Evolutionary conservation across 257 asterid genomes (phyloP).

Genomic region (Nicotiana tomentosiformis): DNA sequence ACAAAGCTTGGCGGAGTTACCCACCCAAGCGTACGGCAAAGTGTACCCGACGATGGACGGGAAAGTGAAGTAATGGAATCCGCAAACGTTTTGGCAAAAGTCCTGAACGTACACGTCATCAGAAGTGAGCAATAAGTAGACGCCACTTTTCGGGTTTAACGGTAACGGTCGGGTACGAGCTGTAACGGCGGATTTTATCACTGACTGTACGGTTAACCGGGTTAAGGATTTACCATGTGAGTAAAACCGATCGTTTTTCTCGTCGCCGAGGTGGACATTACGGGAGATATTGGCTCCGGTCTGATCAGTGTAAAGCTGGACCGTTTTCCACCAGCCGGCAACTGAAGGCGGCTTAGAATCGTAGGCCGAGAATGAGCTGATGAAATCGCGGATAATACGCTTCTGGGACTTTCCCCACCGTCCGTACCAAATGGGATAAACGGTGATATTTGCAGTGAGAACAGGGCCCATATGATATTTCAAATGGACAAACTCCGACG

Average conservation of each 20-base stretch:
- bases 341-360: constrained; percentile 52
- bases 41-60: constrained; percentile 91
- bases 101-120: constrained; percentile 67
- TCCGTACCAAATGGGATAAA: constrained; percentile 92
- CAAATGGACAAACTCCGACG: constrained; percentile 65
- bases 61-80: constrained; percentile 80
- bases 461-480: constrained; percentile 94
- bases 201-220: constrained; percentile 61
- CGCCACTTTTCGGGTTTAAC: constrained; percentile 59
- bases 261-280: constrained; percentile 45
- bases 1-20: constrained; percentile 71
- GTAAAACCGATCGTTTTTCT: constrained; percentile 57
- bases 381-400: constrained; percentile 82
- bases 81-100: constrained; percentile 70
- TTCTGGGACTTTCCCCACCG: constrained; percentile 59
- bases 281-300: constrained; percentile 62
- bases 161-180: constrained; percentile 67
- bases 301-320: constrained; percentile 69
- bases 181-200: constrained; percentile 61
- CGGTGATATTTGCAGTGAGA: constrained; percentile 67
- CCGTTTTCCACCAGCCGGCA: constrained; percentile 83
- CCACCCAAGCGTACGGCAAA: constrained; percentile 93
- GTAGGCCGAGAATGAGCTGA: constrained; percentile 58
- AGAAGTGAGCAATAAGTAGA: constrained; percentile 67
- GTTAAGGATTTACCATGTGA: constrained; percentile 67